Base-by-base conservation (phyloP, 1,139 yeast species). In the Diutina neorugosa region DNA sequence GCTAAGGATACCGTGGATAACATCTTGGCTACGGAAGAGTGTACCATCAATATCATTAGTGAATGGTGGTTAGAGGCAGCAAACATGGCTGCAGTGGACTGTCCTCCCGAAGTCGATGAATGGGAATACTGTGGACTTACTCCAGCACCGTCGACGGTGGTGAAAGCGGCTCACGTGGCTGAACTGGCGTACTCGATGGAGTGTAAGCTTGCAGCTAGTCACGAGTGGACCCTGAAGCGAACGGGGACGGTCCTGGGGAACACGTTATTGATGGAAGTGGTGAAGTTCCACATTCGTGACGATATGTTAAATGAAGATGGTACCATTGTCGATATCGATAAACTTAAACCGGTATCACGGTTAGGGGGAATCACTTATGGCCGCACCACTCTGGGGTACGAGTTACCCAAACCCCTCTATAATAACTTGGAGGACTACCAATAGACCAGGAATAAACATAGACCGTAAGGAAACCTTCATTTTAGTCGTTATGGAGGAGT, bases 31-130 rank as follows among this genome's bases (percentile, higher is more conserved):
- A 79, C 82, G 3, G 69, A 66, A 4, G 86, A 82, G 59, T 69
- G 75, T 53, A 78, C 84, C n/a, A 73, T 82, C 59, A 81, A 76
- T 61, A 73, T 82, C 53, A 73, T 82, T 43, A 73, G 81, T 51
- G 87, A 82, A 63, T 81, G 84, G 84, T 78, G 80, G 60, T 66
- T 76, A 31, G 87, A 82, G 56, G 86, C 86, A 18, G 84, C 85
- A 14, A 80, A 82, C 60, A 74, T 64, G 57, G 65, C 78, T n/a
- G 66, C 76, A 18, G 69, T 69, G 25, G 65, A 73, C 57, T 73
- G 81, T 2, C 86, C 86, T 1, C 52, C 61, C 0, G 78, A 67
- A 1, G 69, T 76, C 16, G 77, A 76, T 57, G 87, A 82, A 61
- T 81, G 83, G 81, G 67, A 73, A 54, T 64, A 80, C 48, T 61